Base-by-base conservation (phyloP, 2,329 filamentous ascomycete species). In the Cyclaneusma minus region DNA sequence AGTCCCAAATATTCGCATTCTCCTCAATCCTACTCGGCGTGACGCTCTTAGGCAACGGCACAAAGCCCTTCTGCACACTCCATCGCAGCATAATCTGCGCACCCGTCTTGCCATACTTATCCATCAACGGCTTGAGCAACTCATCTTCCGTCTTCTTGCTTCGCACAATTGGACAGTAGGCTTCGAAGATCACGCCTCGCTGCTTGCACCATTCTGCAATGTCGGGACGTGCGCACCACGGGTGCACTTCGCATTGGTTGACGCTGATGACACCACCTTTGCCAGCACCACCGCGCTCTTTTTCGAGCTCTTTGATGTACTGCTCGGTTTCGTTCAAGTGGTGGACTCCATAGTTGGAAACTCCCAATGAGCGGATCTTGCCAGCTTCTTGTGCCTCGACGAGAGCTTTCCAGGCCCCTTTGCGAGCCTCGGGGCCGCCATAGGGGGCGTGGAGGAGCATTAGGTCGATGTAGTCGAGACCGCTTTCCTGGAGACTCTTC, bases 221-320 rank as follows among this genome's bases (percentile, higher is more conserved):
- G 43, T 93, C 83, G 13, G 62, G 56, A n/a, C 84, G 63, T 6
- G 72, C 62, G 21, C 84, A 68, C 84, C 83, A 94, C 1, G 85
- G 85, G 51, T 94, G 85, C 7, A 94, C 56, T 53, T 94, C 85
- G 52, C 78, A 83, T 52, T 93, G 85, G 21, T 82, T 84, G 19
- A 93, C 78, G 33, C 74, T 78, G 42, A 93, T 64, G 21, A 81
- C 57, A 13, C 81, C 81, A 22, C 68, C 72, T 37, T 69, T 73
- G 7, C 72, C 74, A 30, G 58, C 54, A 2, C 68, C 69, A 23
- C 70, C 62, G 22, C 65, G 62, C 30, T n/a, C n/a, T n/a, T n/a
- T 48, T 41, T 79, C 74, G 1, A 74, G 62, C 47, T 74, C 66
- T 28, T 52, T 55, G 31, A 70, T 72, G 47, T 71, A 61, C 29